phyloP scores from a whole-genome alignment of 1,284 basidiomycete genomes.

The Cutaneotrichosporon cavernicola region DNA sequence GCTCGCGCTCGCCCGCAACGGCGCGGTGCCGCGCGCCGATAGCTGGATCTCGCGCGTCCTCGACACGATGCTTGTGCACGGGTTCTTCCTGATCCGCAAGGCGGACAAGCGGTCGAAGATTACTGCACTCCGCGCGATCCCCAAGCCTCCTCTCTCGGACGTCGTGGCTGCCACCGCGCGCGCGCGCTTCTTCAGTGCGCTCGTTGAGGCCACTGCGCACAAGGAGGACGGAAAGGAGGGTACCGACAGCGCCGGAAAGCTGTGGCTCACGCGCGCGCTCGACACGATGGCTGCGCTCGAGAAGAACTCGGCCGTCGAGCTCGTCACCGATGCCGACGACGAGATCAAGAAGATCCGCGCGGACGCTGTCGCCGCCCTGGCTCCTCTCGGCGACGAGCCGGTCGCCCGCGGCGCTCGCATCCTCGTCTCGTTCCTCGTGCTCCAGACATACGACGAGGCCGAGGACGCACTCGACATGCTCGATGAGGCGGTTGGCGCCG shows the following conservation, averaged over 20 bases:
- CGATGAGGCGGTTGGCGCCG: slow-evolving; percentile 50
- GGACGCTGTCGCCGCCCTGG: slow-evolving; percentile 57
- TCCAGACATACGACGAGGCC: slow-evolving; percentile 69
- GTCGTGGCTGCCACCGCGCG: slow-evolving; percentile 58
- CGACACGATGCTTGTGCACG: slow-evolving; percentile 78
- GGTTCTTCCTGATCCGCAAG: slow-evolving; percentile 72
- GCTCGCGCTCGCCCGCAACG: slow-evolving; percentile 72
- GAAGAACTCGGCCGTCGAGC: slow-evolving; percentile 65
- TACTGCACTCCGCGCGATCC: slow-evolving; percentile 60
- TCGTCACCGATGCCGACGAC: slow-evolving; percentile 61
- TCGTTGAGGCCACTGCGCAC: slow-evolving; percentile 60
- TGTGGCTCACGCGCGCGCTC: slow-evolving; percentile 75
- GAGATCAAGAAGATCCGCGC: slow-evolving; percentile 59
- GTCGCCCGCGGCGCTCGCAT: slow-evolving; percentile 63
- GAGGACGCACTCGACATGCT: slow-evolving; percentile 62
- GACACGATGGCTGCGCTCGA: slow-evolving; percentile 61
- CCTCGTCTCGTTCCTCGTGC: slow-evolving; percentile 65
- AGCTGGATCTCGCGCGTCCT: slow-evolving; percentile 71
- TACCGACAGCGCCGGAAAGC: slow-evolving; percentile 67
- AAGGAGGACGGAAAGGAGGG: slow-evolving; percentile 54
- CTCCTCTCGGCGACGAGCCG: slow-evolving; percentile 57
- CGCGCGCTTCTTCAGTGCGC: slow-evolving; percentile 20
- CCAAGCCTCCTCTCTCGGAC: slow-evolving; percentile 72
- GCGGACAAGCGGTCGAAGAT: slow-evolving; percentile 67
- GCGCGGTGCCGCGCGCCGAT: slow-evolving; percentile 76